A percentile compares a stretch with the other conserved stretches of the same genome.
These are phyloP conservation scores for Bipolaris zeicola DNA, from an alignment of 2,329 filamentous ascomycete genomes.

Conservation along the genomic window DNA sequence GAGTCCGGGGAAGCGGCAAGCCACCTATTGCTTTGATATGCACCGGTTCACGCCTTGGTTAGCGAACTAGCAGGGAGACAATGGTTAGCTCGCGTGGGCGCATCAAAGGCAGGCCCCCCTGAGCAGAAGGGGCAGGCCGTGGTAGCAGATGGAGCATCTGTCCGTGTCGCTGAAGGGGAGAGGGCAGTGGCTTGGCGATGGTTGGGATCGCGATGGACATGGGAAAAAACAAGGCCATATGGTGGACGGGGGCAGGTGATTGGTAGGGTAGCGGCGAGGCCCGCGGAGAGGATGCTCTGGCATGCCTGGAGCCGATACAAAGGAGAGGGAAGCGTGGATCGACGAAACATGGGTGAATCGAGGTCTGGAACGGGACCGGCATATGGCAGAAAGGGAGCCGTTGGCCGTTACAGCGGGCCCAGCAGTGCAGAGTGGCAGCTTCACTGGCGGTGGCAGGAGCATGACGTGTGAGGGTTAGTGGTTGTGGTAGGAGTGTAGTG, in stretches of 20 bases:
- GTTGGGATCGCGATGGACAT: conserved; percentile 10
- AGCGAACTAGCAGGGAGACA: not conserved
- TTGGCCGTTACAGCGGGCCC: conserved; percentile 8
- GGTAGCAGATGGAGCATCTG: not conserved
- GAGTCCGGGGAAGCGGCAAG: conserved; percentile 6
- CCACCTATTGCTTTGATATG: not conserved
- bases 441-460: not conserved
- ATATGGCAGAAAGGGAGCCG: conserved; percentile 17
- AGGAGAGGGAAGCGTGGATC: conserved; percentile 16
- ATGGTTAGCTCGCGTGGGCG: not conserved
- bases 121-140: not conserved
- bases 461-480: not conserved
- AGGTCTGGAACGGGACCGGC: conserved; percentile 16
- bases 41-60: not conserved
- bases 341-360: conserved; percentile 21
- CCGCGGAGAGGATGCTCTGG: conserved; percentile 2
- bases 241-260: not conserved
- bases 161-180: not conserved
- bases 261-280: not conserved
- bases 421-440: not conserved
- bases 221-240: conserved; percentile 10
- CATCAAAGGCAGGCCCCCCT: not conserved
- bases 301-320: conserved; percentile 12
- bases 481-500: no score
- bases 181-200: not conserved